phyloP scores from a whole-genome alignment of 2,329 filamentous ascomycete genomes.

The Elsinoe fawcettii region DNA sequence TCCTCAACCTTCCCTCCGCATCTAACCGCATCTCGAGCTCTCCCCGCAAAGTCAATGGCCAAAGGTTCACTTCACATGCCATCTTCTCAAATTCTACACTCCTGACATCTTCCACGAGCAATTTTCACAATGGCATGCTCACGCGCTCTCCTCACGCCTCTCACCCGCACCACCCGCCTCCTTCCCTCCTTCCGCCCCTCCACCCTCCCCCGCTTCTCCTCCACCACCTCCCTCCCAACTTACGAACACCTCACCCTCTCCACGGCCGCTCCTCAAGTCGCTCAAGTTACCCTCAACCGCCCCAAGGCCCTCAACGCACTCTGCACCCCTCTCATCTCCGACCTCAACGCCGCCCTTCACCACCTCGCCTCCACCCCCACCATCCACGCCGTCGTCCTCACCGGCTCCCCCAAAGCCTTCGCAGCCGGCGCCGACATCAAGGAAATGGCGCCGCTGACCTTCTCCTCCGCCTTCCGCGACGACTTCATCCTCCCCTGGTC shows the following conservation, averaged over 20 bases:
- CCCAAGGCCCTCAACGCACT: conserved; percentile 95
- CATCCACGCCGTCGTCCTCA: conserved; percentile 73
- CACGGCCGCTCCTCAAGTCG: conserved; percentile 34
- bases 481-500: conserved; percentile 98
- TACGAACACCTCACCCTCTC: conserved; percentile 19
- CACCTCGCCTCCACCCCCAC: conserved; percentile 61
- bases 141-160: background rate
- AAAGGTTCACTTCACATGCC: background rate
- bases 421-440: conserved; percentile 98
- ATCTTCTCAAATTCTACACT: background rate
- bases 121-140: conserved; percentile 2
- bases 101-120: background rate
- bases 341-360: conserved; percentile 73
- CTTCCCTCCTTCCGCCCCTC: conserved; percentile 8
- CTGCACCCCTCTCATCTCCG: conserved; percentile 78
- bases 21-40: conserved; percentile 6
- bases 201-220: conserved; percentile 12
- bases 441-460: conserved; percentile 91
- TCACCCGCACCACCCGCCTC: background rate
- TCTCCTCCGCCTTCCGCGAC: conserved; percentile 74
- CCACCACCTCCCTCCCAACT: conserved; percentile 5
- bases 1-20: conserved; percentile 1
- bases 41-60: conserved; percentile 7
- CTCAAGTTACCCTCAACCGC: conserved; percentile 60
- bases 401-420: conserved; percentile 83